A percentile compares a stretch with the other conserved stretches of the same genome.
phyloP scores from a whole-genome alignment of 208 protist species.

The Trypanosoma scelopori region DNA sequence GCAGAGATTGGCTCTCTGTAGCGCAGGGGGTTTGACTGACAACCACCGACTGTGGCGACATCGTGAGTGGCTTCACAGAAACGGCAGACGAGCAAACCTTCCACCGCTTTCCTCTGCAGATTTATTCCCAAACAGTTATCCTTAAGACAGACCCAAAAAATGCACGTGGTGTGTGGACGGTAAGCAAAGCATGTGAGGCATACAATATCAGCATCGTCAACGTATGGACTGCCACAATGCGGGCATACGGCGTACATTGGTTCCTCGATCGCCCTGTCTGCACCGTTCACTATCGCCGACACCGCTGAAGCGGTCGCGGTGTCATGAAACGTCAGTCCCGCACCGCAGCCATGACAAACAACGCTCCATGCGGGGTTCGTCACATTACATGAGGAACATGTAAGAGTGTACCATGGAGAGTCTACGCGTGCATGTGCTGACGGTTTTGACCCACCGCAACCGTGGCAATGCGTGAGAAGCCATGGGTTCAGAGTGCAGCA shows the following conservation, averaged over 20 bases:
- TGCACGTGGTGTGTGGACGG: slow-evolving; percentile 4
- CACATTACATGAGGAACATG: slow-evolving; percentile 33
- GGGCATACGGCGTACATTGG: slow-evolving; percentile 16
- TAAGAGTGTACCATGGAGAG: slow-evolving; percentile 42
- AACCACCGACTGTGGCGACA: slow-evolving; percentile 8
- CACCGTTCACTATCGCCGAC: slow-evolving; percentile 3
- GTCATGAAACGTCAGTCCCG: neutral
- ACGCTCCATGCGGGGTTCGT: slow-evolving; percentile 32
- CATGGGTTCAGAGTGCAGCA: slow-evolving; percentile 43
- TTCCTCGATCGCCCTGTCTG: neutral
- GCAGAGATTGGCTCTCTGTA: slow-evolving; percentile 14
- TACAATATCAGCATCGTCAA: slow-evolving; percentile 25
- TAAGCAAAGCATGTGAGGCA: slow-evolving; percentile 19
- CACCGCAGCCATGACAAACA: slow-evolving; percentile 28
- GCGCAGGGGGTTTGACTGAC: slow-evolving; percentile 12
- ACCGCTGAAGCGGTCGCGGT: too few relatives aligned
- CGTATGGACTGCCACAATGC: slow-evolving; percentile 16
- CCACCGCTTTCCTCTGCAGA: slow-evolving; percentile 1
- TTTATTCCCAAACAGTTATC: slow-evolving; percentile 66
- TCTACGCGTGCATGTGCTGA: slow-evolving; percentile 16
- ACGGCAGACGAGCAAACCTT: slow-evolving; percentile 8
- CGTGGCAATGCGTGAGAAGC: slow-evolving; percentile 38
- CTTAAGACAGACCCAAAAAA: slow-evolving; percentile 63
- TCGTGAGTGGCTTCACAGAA: slow-evolving; percentile 19
- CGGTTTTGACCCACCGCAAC: slow-evolving; percentile 33